A percentile compares a stretch with the other conserved stretches of the same genome.
These are phyloP conservation scores for Vigna reflexopilosa DNA, from an alignment of 306 rosid genomes.

Conservation along the genomic window DNA sequence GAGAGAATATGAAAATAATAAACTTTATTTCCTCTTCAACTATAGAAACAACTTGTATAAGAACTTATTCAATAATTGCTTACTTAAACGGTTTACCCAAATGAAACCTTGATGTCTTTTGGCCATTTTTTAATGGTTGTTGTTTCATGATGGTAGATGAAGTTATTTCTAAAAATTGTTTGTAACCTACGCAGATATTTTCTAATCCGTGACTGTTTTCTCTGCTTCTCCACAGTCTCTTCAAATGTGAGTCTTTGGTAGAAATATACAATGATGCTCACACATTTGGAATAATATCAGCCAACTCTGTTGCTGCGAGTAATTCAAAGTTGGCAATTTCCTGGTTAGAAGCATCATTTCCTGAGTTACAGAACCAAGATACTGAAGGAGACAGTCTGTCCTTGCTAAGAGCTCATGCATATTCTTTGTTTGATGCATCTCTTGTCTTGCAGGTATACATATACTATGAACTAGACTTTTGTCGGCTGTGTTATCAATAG, in stretches of 20 bases:
- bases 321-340: constrained; percentile 85
- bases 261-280: constrained; percentile 86
- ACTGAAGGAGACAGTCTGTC: constrained; percentile 60
- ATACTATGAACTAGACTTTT: constrained; percentile 31
- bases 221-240: constrained; percentile 62
- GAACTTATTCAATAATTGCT: background rate
- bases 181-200: constrained; percentile 35
- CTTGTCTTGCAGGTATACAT: constrained; percentile 80
- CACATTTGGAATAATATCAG: constrained; percentile 75
- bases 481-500: constrained; percentile 34
- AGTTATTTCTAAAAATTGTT: constrained; percentile 30
- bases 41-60: background rate
- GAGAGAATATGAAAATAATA: background rate
- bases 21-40: background rate
- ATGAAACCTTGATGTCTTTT: constrained; percentile 1
- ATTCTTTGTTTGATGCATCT: constrained; percentile 88
- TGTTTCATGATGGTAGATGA: constrained; percentile 9
- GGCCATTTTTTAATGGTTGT: constrained; percentile 13
- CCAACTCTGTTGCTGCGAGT: constrained; percentile 67
- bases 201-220: constrained; percentile 40
- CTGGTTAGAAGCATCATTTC: constrained; percentile 96
- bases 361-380: constrained; percentile 61
- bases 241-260: constrained; percentile 75
- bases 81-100: background rate
- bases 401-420: constrained; percentile 67